Percentiles rank a stretch among this genome's conserved stretches.
These are phyloP conservation scores for Periconia digitata DNA, from an alignment of 2,329 filamentous ascomycete species.

Conservation along the genomic window DNA sequence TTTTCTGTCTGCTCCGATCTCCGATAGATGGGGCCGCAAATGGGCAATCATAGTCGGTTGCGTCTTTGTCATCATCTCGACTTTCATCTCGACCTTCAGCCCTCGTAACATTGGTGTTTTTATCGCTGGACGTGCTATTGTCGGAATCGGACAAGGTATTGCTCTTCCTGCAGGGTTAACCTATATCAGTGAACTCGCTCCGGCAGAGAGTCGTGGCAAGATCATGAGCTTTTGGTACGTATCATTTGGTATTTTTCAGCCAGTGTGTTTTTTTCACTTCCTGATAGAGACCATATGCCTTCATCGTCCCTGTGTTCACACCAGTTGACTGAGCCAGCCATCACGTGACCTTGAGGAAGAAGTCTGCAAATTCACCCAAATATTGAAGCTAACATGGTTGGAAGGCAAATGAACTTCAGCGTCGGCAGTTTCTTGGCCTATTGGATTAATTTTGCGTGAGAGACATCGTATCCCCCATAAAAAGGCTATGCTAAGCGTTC, in stretches of 20 bases:
- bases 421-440: constrained; percentile 65
- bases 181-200: constrained; percentile 70
- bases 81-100: constrained; percentile 68
- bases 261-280: too few relatives aligned
- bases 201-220: constrained; percentile 64
- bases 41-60: constrained; percentile 67
- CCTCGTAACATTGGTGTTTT: constrained; percentile 65
- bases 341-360: too few relatives aligned
- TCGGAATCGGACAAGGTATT: constrained; percentile 70
- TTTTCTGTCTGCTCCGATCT: constrained; percentile 66
- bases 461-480: constrained; percentile 50
- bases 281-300: too few relatives aligned
- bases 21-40: constrained; percentile 64
- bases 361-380: too few relatives aligned
- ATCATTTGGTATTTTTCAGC: too few relatives aligned
- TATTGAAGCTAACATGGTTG: too few relatives aligned
- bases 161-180: constrained; percentile 68
- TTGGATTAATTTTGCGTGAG: neutral
- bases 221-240: constrained; percentile 74
- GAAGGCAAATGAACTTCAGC: constrained; percentile 66
- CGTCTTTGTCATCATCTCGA: constrained; percentile 66
- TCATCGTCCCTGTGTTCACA: too few relatives aligned
- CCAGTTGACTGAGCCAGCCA: too few relatives aligned
- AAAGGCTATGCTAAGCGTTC: too few relatives aligned
- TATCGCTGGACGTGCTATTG: constrained; percentile 68